Conservation (phyloP, 371 early-diverging fungal genomes). For the Dinochytrium kinnereticum region DNA sequence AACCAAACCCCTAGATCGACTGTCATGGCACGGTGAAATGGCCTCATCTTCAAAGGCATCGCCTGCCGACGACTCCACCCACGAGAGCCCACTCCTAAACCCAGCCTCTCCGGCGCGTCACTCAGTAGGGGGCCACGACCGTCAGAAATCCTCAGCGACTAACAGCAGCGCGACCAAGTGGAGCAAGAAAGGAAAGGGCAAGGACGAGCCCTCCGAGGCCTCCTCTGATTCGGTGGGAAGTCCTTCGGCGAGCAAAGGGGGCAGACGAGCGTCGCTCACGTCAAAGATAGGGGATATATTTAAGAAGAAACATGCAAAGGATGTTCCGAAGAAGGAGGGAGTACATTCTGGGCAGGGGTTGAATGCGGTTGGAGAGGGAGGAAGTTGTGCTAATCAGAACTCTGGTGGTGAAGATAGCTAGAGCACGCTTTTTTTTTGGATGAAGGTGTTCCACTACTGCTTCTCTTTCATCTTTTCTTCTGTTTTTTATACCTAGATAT, state of each 20-base stretch:
- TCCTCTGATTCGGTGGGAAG: not conserved
- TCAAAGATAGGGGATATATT: constrained; percentile 19
- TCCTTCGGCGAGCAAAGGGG: not conserved
- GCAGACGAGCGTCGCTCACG: not conserved
- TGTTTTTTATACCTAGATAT: no score
- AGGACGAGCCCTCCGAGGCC: not conserved
- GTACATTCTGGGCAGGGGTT: no score
- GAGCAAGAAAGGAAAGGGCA: not conserved
- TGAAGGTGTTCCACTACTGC: no score
- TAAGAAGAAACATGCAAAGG: no score
- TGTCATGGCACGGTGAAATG: not conserved
- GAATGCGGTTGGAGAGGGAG: no score
- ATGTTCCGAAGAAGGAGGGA: no score
- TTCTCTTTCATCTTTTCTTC: no score
- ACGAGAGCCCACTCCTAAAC: not conserved
- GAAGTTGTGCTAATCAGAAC: no score
- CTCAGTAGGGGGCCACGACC: not conserved
- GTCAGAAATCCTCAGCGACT: not conserved
- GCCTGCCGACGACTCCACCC: not conserved
- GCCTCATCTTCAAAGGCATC: not conserved
- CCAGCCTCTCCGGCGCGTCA: not conserved
- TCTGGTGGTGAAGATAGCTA: no score
- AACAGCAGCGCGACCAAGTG: not conserved
- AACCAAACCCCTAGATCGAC: not conserved
- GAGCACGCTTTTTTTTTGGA: no score